Evolutionary conservation across 805 yeast genomes (phyloP).

Genomic region (Lipomyces oligophaga): DNA sequence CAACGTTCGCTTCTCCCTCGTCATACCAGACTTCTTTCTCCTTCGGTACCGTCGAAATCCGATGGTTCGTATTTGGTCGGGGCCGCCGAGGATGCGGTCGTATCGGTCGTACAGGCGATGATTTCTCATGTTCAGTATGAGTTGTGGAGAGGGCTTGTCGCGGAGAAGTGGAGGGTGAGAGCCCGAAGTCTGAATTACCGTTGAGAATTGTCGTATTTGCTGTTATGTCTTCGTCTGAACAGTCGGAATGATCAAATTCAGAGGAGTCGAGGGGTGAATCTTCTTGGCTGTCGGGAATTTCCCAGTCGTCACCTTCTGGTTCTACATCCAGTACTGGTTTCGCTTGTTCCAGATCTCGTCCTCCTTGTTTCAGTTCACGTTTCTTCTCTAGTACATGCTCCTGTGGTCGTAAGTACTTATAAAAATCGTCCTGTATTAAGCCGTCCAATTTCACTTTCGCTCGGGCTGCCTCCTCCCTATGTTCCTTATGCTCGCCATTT

Average conservation of each 20-base stretch:
- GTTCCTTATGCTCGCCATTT: not conserved
- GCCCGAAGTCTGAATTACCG: not conserved
- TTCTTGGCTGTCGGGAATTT: not conserved
- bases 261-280: not conserved
- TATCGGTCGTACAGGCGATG: not conserved
- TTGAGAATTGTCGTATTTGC: not conserved
- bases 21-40: not conserved
- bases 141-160: not conserved
- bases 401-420: not conserved
- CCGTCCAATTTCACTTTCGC: not conserved
- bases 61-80: constrained; percentile 3
- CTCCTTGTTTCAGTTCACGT: constrained; percentile 6
- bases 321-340: not conserved
- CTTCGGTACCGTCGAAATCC: constrained; percentile 7
- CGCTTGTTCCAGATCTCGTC: not conserved
- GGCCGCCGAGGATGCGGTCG: not conserved
- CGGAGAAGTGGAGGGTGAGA: not conserved
- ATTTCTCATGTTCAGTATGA: not conserved
- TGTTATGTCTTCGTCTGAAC: constrained; percentile 6
- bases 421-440: not conserved
- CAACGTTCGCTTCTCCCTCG: too few relatives aligned
- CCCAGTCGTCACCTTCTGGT: constrained; percentile 1
- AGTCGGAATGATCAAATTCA: constrained; percentile 10
- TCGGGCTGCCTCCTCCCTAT: not conserved
- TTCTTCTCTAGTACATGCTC: not conserved